These are phyloP conservation scores for Entophlyctis luteolus DNA, from an alignment of 192 early-diverging fungal genomes.

Conservation along the genomic window DNA sequence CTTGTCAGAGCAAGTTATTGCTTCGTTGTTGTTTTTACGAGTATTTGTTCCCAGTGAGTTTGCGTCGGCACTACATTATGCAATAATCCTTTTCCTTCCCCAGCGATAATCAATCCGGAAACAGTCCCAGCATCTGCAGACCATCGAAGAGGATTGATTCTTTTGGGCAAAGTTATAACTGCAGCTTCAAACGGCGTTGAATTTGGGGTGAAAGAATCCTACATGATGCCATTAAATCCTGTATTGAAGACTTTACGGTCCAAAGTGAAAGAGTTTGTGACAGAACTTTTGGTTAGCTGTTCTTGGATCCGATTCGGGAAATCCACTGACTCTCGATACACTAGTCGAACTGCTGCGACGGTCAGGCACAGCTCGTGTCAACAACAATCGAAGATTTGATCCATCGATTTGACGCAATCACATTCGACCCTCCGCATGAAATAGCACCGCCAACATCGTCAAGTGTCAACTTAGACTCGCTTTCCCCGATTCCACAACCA, in stretches of 20 bases:
- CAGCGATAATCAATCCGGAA: conserved; percentile 55
- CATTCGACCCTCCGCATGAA: too few species aligned
- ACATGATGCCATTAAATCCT: conserved; percentile 47
- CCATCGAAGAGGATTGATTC: conserved; percentile 47
- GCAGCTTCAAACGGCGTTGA: conserved; percentile 60
- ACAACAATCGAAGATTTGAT: too few species aligned
- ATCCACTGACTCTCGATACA: too few species aligned
- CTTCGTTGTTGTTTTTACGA: conserved; percentile 60
- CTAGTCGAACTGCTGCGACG: too few species aligned
- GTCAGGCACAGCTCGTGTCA: too few species aligned
- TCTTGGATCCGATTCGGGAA: too few species aligned
- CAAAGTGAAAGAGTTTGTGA: conserved; percentile 41
- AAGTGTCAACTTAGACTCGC: too few species aligned
- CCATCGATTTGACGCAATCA: too few species aligned
- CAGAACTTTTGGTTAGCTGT: neutral
- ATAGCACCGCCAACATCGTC: too few species aligned
- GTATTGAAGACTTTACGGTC: conserved; percentile 46
- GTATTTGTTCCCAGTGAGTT: conserved; percentile 55
- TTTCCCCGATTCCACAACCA: too few species aligned
- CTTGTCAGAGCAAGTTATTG: conserved; percentile 67
- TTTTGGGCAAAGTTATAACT: conserved; percentile 58
- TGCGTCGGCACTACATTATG: neutral
- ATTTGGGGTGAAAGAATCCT: conserved; percentile 58
- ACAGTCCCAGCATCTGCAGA: conserved; percentile 29
- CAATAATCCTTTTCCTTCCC: neutral